Percentiles rank a stretch among this genome's conserved stretches.
Conservation (phyloP, 2,329 filamentous ascomycete species). For the Colletotrichum lupini region DNA sequence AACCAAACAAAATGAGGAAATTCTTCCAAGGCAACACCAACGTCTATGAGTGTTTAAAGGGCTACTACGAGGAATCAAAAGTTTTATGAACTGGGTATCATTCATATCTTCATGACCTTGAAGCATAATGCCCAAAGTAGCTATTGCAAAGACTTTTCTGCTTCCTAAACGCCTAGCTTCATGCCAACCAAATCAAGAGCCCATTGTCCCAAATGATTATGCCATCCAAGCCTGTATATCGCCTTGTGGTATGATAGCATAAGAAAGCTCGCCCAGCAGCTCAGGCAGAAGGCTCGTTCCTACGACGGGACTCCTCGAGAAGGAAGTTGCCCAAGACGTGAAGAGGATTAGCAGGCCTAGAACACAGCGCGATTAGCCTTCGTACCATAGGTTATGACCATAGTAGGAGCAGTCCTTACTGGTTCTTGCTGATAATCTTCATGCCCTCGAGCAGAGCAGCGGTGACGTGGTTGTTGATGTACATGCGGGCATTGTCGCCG, state of each 20-base stretch:
- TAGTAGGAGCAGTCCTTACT: conserved; percentile 61
- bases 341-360: conserved; percentile 74
- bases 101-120: neutral
- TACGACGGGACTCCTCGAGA: conserved; percentile 65
- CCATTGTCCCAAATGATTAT: neutral
- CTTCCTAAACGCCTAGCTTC: conserved; percentile 27
- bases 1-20: conserved; percentile 15
- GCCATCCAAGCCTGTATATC: neutral
- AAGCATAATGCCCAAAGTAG: neutral
- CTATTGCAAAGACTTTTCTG: conserved; percentile 10
- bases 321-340: conserved; percentile 77
- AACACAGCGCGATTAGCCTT: conserved; percentile 4
- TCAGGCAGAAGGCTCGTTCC: conserved; percentile 11
- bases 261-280: neutral
- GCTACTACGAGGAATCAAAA: conserved; percentile 12
- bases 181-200: conserved; percentile 11
- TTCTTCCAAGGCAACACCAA: conserved; percentile 11
- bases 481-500: conserved; percentile 76
- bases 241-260: neutral
- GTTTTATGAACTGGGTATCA: conserved; percentile 25
- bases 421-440: conserved; percentile 77
- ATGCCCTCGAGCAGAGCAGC: conserved; percentile 77
- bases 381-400: neutral
- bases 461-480: conserved; percentile 78
- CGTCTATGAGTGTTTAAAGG: neutral